Evolutionary conservation across 73 alveolate genomes (phyloP).

Genomic region (Durusdinium trenchii): DNA sequence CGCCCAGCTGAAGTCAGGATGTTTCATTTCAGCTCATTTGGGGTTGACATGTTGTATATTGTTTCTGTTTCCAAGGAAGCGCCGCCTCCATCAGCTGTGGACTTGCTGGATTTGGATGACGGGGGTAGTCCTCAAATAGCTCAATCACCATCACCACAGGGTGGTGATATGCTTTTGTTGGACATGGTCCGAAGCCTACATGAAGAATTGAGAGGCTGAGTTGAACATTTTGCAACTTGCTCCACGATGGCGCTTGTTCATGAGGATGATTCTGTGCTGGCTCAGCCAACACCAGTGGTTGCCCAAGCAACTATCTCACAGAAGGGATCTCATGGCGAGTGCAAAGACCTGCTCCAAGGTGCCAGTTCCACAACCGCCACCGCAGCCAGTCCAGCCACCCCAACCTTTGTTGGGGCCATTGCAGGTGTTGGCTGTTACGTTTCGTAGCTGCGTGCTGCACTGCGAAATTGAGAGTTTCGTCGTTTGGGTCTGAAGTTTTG

Average conservation of each 20-base stretch:
- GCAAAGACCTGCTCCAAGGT: no score
- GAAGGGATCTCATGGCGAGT: not conserved
- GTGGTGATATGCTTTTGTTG: constrained; percentile 74
- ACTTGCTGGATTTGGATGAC: constrained; percentile 76
- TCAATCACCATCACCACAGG: not conserved
- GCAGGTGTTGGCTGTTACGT: not conserved
- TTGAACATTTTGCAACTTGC: not conserved
- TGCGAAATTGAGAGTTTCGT: not conserved
- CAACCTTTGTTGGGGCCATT: constrained; percentile 68
- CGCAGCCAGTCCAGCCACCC: constrained; percentile 4
- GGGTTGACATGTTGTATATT: not conserved
- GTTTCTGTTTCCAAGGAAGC: not conserved
- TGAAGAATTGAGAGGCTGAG: no score
- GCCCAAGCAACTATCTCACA: not conserved
- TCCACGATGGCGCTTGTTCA: not conserved
- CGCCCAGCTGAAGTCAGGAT: not conserved
- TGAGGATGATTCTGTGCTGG: not conserved
- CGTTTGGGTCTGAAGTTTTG: not conserved
- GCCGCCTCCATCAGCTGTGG: constrained; percentile 63
- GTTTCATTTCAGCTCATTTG: not conserved
- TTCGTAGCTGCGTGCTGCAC: not conserved
- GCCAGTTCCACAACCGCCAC: constrained; percentile 40
- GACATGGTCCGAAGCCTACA: constrained; percentile 69
- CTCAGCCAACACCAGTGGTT: not conserved
- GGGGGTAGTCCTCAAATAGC: not conserved